Evolutionary conservation across 2,329 filamentous ascomycete genomes (phyloP).

Genomic region (Ophiostoma himal-ulmi): DNA sequence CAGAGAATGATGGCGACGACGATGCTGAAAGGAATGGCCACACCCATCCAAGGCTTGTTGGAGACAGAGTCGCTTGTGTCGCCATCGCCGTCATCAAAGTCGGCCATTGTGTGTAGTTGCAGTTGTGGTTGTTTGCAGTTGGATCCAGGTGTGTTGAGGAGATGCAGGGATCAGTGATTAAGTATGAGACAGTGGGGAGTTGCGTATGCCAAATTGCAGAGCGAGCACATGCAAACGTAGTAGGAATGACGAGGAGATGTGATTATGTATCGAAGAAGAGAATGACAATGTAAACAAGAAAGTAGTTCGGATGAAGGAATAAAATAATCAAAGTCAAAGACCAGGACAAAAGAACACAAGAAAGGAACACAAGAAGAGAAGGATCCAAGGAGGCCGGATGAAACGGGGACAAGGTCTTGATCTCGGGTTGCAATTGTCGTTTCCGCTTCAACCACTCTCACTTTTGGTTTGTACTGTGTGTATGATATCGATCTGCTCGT

Average conservation of each 20-base stretch:
- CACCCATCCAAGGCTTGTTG: constrained; percentile 17
- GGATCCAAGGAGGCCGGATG: constrained; percentile 1
- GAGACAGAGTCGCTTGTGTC: constrained; percentile 2
- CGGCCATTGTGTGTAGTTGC: constrained; percentile 15
- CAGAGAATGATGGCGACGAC: constrained; percentile 15
- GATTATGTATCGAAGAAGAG: too few species aligned
- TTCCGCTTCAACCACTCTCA: neutral
- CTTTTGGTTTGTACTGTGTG: neutral
- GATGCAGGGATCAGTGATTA: neutral
- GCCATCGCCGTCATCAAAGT: constrained; percentile 12
- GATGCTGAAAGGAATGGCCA: constrained; percentile 22
- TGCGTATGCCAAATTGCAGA: neutral
- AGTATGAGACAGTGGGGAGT: neutral
- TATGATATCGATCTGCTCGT: neutral
- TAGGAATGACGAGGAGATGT: too few species aligned
- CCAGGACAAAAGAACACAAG: neutral
- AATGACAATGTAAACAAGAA: too few species aligned
- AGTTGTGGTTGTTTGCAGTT: neutral
- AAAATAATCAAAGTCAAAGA: neutral
- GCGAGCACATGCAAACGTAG: too few species aligned
- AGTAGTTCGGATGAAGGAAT: neutral
- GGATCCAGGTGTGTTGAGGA: neutral
- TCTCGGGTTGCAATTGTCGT: neutral
- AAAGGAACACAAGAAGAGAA: neutral
- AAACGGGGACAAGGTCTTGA: neutral